phyloP scores from a whole-genome alignment of 202 grass and related monocot species.

The Schoenoplectus tabernaemontani region DNA sequence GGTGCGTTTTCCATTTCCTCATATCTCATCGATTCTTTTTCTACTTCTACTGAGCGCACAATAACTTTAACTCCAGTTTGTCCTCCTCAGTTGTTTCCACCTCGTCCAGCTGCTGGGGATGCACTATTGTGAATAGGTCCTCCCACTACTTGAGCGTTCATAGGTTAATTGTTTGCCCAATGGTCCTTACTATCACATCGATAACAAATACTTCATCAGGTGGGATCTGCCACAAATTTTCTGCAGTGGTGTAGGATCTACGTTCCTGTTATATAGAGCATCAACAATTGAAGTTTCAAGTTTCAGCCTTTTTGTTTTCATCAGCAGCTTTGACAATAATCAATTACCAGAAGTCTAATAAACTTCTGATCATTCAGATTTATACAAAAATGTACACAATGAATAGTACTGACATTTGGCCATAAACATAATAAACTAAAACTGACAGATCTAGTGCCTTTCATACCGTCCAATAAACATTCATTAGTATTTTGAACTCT shows the following conservation, averaged over 20 bases:
- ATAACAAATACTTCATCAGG: too few relatives aligned
- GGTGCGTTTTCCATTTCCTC: too few relatives aligned
- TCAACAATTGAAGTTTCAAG: too few relatives aligned
- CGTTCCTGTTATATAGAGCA: conserved; percentile 4
- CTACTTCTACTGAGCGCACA: too few relatives aligned
- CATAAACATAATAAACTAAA: neutral
- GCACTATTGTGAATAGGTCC: too few relatives aligned
- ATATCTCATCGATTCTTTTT: too few relatives aligned
- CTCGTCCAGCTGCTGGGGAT: too few relatives aligned
- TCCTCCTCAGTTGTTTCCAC: too few relatives aligned
- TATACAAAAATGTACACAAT: neutral
- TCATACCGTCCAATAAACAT: neutral
- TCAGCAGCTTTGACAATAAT: neutral
- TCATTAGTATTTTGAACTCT: neutral
- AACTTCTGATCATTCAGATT: neutral
- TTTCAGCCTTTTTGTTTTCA: neutral
- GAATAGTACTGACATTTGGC: neutral
- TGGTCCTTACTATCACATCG: too few relatives aligned
- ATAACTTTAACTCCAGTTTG: too few relatives aligned
- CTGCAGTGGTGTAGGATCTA: conserved; percentile 29
- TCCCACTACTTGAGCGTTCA: too few relatives aligned
- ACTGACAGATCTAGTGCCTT: neutral
- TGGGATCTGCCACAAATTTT: conserved; percentile 31
- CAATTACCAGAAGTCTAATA: neutral
- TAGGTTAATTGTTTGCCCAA: too few relatives aligned